Percentiles rank a stretch among this genome's conserved stretches.
Conservation (phyloP, 495 filamentous ascomycete species). For the Tuber magnatum region DNA sequence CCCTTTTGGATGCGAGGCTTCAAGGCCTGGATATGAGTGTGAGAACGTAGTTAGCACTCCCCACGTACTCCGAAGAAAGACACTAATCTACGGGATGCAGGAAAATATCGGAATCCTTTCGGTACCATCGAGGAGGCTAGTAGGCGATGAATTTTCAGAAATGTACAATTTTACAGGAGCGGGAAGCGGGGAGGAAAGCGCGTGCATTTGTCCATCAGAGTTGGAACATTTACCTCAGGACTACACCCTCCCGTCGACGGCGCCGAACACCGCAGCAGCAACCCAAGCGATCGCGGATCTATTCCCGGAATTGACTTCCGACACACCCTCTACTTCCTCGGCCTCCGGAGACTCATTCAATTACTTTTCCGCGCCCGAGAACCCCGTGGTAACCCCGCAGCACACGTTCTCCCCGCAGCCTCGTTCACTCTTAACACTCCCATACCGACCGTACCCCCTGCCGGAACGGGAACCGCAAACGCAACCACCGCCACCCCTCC, state of each 20-base stretch:
- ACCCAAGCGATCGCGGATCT: slow-evolving; percentile 21
- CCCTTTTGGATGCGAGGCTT: background rate
- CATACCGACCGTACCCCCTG: background rate
- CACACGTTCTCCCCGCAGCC: background rate
- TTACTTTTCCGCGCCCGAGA: background rate
- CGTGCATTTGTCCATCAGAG: background rate
- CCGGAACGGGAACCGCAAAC: background rate
- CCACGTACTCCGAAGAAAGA: background rate
- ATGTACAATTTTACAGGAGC: background rate
- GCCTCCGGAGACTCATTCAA: background rate
- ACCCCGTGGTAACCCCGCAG: background rate
- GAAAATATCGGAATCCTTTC: background rate
- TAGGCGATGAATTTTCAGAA: background rate
- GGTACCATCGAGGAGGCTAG: background rate
- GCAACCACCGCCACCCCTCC: background rate
- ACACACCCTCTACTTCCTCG: background rate
- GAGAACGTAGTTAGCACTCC: background rate
- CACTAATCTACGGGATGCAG: background rate
- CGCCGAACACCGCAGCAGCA: slow-evolving; percentile 15
- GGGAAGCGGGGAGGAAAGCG: background rate
- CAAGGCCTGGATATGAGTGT: background rate
- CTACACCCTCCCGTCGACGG: background rate
- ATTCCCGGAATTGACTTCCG: slow-evolving; percentile 19
- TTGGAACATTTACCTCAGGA: background rate
- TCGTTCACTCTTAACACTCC: background rate